Evolutionary conservation across 352 stramenopile genomes (phyloP).

Genomic region (Phytophthora kernoviae): DNA sequence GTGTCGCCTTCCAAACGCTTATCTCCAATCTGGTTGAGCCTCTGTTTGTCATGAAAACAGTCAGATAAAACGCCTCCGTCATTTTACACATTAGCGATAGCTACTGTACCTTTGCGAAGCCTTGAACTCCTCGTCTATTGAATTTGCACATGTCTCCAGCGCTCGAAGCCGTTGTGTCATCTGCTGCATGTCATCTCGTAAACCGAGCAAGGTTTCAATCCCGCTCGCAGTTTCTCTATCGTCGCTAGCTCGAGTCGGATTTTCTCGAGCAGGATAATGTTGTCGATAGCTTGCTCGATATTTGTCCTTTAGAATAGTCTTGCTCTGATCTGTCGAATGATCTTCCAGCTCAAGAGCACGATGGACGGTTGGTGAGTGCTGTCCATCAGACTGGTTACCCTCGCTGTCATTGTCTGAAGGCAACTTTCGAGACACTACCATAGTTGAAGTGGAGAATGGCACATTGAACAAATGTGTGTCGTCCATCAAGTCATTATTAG

Average conservation of each 20-base stretch:
- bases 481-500: constrained; percentile 15
- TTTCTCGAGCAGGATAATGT: constrained; percentile 14
- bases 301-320: constrained; percentile 8
- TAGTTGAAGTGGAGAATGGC: not conserved
- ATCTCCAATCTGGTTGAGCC: constrained; percentile 23
- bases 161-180: constrained; percentile 53
- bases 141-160: constrained; percentile 53
- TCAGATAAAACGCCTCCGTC: not conserved
- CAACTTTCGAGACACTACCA: constrained; percentile 1
- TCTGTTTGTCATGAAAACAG: constrained; percentile 9
- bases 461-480: not conserved
- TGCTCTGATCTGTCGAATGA: not conserved
- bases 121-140: constrained; percentile 70
- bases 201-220: constrained; percentile 32
- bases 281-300: constrained; percentile 26
- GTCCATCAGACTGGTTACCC: constrained; percentile 25
- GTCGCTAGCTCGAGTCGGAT: constrained; percentile 4
- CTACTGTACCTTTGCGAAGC: constrained; percentile 45
- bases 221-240: constrained; percentile 10
- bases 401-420: constrained; percentile 15
- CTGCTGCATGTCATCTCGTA: constrained; percentile 53
- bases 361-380: constrained; percentile 1
- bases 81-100: not conserved
- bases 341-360: constrained; percentile 10
- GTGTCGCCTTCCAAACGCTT: not conserved